Percentiles rank a stretch among this genome's conserved stretches.
These are phyloP conservation scores for Gomphus bonarii DNA, from an alignment of 1,284 basidiomycete species.

Conservation along the genomic window DNA sequence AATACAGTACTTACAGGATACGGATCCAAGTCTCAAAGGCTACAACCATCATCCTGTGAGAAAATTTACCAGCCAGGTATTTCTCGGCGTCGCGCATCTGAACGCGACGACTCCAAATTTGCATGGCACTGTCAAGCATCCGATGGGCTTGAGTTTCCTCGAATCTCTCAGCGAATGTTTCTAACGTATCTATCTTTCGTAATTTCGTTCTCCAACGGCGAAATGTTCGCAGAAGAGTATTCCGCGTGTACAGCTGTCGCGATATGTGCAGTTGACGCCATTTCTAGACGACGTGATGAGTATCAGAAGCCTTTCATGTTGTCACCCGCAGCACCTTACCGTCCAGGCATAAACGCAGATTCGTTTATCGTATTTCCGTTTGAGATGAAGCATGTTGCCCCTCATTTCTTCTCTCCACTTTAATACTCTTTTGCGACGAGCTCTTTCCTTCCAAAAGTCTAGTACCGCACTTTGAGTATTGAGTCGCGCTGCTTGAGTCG, in stretches of 20 bases:
- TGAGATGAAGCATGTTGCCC: conserved; percentile 12
- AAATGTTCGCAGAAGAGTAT: conserved; percentile 33
- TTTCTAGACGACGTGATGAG: conserved; percentile 28
- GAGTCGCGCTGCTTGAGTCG: neutral
- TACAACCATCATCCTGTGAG: conserved; percentile 35
- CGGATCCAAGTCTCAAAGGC: conserved; percentile 45
- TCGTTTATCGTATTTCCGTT: conserved; percentile 12
- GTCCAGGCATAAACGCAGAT: conserved; percentile 12
- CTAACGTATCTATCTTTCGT: conserved; percentile 30
- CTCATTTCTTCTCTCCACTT: conserved; percentile 15
- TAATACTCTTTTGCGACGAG: conserved; percentile 2
- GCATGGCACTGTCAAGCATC: conserved; percentile 34
- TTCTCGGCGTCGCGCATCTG: conserved; percentile 35
- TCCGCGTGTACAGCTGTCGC: conserved; percentile 35
- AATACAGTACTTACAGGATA: conserved; percentile 34
- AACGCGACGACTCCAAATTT: conserved; percentile 40
- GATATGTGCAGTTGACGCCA: conserved; percentile 52
- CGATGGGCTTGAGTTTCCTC: conserved; percentile 26
- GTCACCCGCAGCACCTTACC: conserved; percentile 8
- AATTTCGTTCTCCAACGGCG: conserved; percentile 40
- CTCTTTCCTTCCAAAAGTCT: conserved; percentile 10
- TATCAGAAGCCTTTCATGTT: neutral
- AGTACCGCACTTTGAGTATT: neutral
- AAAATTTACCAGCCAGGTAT: conserved; percentile 31
- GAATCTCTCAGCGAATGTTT: conserved; percentile 38